Conservation (phyloP, 2,329 filamentous ascomycete genomes). For the Botryotinia narcissicola region DNA sequence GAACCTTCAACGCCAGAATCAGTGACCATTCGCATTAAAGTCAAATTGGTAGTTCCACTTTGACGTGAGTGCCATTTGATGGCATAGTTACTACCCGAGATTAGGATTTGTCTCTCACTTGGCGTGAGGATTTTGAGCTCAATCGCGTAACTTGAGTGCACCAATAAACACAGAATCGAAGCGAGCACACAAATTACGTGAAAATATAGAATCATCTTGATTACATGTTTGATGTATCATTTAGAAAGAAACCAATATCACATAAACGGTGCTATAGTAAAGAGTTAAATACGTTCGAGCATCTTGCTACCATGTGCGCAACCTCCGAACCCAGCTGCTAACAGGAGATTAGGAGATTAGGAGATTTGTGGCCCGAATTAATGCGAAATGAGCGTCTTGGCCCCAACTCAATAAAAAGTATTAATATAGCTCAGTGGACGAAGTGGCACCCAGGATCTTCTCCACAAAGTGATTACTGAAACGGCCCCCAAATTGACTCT, state of each 20-base stretch:
- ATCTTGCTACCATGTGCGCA: not conserved
- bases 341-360: not conserved
- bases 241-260: not conserved
- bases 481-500: not conserved
- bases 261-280: not conserved
- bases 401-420: not conserved
- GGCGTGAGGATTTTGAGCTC: conserved; percentile 10
- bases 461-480: not conserved
- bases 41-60: conserved; percentile 1
- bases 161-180: not conserved
- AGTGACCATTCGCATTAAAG: not conserved
- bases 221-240: not conserved
- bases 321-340: not conserved
- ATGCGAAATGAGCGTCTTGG: not conserved
- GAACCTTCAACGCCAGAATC: not conserved
- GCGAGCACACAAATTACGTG: not conserved
- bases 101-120: not conserved
- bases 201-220: not conserved
- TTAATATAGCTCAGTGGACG: not conserved
- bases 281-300: not conserved
- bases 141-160: not conserved
- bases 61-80: not conserved
- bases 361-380: not conserved
- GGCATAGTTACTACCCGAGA: not conserved
- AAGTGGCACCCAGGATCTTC: not conserved